These are phyloP conservation scores for Polygonum maritimum DNA, from an alignment of 148 eudicot genomes.

Conservation along the genomic window DNA sequence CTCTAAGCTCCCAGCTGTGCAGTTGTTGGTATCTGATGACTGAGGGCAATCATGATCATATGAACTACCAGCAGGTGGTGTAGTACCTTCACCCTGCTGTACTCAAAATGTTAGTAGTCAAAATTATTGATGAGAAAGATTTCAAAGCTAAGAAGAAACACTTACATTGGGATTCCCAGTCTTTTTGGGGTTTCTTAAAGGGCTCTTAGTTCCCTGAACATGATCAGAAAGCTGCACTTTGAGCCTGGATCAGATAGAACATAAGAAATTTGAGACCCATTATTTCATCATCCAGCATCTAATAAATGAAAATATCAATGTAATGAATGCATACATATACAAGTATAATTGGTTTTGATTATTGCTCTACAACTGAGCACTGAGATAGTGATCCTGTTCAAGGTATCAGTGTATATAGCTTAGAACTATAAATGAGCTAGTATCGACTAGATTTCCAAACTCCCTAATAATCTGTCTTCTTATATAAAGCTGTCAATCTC, in stretches of 20 bases:
- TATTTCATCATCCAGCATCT: not conserved
- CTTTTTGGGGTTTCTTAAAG: constrained; percentile 60
- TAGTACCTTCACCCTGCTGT: constrained; percentile 2
- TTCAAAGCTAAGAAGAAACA: not conserved
- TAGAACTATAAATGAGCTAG: not conserved
- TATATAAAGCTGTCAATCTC: not conserved
- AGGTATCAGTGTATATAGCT: not conserved
- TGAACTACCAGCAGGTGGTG: constrained; percentile 20
- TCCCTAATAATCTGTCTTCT: not conserved
- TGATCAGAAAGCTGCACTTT: constrained; percentile 88
- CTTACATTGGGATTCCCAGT: constrained; percentile 40
- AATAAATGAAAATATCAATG: not conserved
- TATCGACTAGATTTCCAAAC: not conserved
- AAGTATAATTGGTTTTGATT: not conserved
- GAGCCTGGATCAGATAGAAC: constrained; percentile 33
- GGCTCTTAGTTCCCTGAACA: constrained; percentile 74
- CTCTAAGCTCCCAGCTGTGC: constrained; percentile 58
- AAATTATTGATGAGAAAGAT: not conserved
- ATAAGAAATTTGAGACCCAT: not conserved
- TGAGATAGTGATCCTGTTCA: constrained; percentile 1
- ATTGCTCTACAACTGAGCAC: not conserved
- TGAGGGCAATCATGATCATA: constrained; percentile 38
- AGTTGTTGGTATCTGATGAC: constrained; percentile 49
- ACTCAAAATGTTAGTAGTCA: not conserved
- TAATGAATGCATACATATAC: not conserved